Percentiles rank a stretch among this genome's conserved stretches.
Conservation (phyloP, 768 basidiomycete genomes). For the Mycena floridula region DNA sequence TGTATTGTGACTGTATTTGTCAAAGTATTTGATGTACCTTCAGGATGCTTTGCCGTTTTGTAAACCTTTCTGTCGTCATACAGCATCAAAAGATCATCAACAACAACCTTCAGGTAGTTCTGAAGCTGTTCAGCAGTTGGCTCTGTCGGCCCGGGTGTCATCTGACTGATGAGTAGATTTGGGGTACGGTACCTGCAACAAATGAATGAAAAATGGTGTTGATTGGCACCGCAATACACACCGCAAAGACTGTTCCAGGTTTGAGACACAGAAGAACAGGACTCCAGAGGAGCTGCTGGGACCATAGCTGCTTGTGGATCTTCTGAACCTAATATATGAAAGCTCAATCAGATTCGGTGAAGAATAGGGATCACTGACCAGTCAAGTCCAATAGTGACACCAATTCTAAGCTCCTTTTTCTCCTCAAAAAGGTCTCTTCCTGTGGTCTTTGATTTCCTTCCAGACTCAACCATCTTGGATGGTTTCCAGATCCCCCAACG, state of each 20-base stretch:
- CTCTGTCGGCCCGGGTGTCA: constrained; percentile 14
- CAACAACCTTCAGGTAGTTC: constrained; percentile 8
- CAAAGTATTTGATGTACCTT: too few species aligned
- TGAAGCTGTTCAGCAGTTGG: constrained; percentile 13
- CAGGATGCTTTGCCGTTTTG: too few species aligned
- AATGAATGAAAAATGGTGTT: neutral
- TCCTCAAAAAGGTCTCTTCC: neutral
- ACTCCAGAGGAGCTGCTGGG: neutral
- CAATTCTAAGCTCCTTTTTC: neutral
- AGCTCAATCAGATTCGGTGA: neutral
- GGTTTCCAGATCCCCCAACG: neutral
- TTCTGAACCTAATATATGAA: neutral
- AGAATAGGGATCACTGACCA: neutral
- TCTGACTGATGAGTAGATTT: constrained; percentile 11
- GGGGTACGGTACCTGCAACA: constrained; percentile 6
- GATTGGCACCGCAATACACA: neutral
- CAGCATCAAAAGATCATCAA: constrained; percentile 13
- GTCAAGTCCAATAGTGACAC: neutral
- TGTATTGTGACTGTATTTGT: too few species aligned
- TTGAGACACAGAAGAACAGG: neutral
- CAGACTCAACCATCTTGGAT: neutral
- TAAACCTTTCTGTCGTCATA: constrained; percentile 9
- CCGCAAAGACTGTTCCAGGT: neutral
- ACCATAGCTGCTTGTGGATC: neutral
- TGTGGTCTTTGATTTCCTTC: neutral